Base-by-base conservation (phyloP, 768 basidiomycete species). In the Hortiboletus campestris region DNA sequence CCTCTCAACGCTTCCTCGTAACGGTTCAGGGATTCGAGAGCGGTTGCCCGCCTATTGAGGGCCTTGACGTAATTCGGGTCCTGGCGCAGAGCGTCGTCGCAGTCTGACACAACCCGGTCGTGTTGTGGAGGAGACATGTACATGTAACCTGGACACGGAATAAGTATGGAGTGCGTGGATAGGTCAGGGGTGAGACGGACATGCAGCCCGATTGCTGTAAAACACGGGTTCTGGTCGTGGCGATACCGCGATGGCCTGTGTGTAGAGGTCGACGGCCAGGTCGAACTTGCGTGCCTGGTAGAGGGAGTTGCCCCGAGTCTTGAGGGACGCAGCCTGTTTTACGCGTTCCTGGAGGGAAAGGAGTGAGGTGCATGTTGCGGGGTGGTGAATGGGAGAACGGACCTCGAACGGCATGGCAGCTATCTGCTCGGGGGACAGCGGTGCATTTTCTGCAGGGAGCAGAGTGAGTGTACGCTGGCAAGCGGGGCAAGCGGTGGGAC, bases 171-270 rank as follows among this genome's bases (percentile, higher is more conserved):
- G 12, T 16, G 19, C 1, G 16, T 11, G 29, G 5, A 17, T 0
- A 19, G 19, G 14, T 34, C 25, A 41, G 25, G 6, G 28, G n/a
- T 4, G 11, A 25, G 20, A 64, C 87, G 53, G 56, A 93, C 96
- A 98, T 58, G 97, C 97, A 39, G 96, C 97, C 49, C 97, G 87
- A 73, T 99, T 99, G 73, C 91, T 92, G 81, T 86, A 98, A 76
- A 88, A 99, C 32, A 98, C 92, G 29, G 97, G 87, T 66, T 96
- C 93, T 8, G 86, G 84, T 68, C 84, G 86, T 9, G 89, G 86
- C 5, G 89, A 78, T 19, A 89, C 78, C 44, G 80, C 76, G 58
- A 92, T 91, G 36, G 90, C 90, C 54, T 81, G 82, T 12, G 88
- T 88, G 75, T 92, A 91, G 52, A 81, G 74, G 22, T 83, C 78